phyloP scores from a whole-genome alignment of 768 basidiomycete species.

The Baorangia bicolor region DNA sequence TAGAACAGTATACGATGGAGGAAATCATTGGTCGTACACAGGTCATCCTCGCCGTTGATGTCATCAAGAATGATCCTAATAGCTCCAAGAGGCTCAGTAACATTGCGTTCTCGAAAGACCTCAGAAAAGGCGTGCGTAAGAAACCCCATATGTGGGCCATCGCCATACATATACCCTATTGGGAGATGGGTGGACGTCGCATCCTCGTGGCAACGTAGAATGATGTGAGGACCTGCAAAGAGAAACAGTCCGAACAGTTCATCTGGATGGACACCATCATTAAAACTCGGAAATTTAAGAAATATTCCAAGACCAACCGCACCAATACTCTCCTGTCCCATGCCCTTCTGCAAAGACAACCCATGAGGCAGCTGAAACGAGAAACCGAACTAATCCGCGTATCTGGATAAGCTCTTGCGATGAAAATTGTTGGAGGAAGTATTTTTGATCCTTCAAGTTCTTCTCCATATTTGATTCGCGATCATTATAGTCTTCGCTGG shows the following conservation, averaged over 20 bases:
- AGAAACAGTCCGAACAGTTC: slow-evolving; percentile 2
- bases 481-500: background rate
- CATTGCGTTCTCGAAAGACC: background rate
- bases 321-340: background rate
- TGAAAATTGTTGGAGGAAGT: background rate
- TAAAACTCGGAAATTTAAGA: background rate
- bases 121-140: background rate
- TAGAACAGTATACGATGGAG: background rate
- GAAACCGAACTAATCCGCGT: background rate
- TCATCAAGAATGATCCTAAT: slow-evolving; percentile 3
- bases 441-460: background rate
- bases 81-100: background rate
- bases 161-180: background rate
- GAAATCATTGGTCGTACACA: background rate
- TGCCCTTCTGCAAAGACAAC: background rate
- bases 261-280: background rate
- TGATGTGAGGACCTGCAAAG: slow-evolving; percentile 9
- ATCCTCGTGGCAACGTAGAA: slow-evolving; percentile 8
- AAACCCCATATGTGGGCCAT: background rate
- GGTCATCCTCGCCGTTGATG: background rate
- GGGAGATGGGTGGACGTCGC: background rate
- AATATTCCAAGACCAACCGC: background rate
- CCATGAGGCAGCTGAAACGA: background rate
- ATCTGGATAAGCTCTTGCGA: slow-evolving; percentile 6
- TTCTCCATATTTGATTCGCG: background rate